These are phyloP conservation scores for Carex sylvatica DNA, from an alignment of 202 grass and related monocot species.

Conservation along the genomic window DNA sequence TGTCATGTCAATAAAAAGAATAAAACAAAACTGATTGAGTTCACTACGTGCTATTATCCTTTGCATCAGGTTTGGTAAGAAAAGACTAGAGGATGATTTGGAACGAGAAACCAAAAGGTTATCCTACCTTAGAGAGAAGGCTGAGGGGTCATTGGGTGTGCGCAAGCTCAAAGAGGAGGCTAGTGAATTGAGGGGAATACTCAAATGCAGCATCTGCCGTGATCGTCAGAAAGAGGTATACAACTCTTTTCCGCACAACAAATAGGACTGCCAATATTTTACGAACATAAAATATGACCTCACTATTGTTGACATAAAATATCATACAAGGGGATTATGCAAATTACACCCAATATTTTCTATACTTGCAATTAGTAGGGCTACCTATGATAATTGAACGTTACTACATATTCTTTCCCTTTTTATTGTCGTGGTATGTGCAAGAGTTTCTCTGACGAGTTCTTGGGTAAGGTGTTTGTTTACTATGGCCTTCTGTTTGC, in stretches of 20 bases:
- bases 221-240: slow-evolving; percentile 87
- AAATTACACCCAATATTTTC: slow-evolving; percentile 14
- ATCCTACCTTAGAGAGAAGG: slow-evolving; percentile 53
- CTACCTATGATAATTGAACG: not conserved
- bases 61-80: slow-evolving; percentile 66
- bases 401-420: not conserved
- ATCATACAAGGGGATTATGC: not conserved
- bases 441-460: not conserved
- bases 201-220: slow-evolving; percentile 76
- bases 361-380: not conserved
- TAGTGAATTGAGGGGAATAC: slow-evolving; percentile 67
- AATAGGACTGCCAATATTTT: not conserved
- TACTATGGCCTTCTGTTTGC: not conserved
- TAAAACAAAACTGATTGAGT: not conserved
- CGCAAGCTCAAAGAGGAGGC: slow-evolving; percentile 71
- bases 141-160: slow-evolving; percentile 51
- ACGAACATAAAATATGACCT: not conserved
- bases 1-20: too few relatives aligned
- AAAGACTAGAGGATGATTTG: slow-evolving; percentile 70
- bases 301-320: not conserved
- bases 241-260: not conserved
- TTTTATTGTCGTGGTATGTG: not conserved
- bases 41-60: not conserved
- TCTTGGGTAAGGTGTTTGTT: not conserved
- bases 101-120: slow-evolving; percentile 71